Conservation (phyloP, 352 stramenopile species). For the Globisporangium carolinianum region DNA sequence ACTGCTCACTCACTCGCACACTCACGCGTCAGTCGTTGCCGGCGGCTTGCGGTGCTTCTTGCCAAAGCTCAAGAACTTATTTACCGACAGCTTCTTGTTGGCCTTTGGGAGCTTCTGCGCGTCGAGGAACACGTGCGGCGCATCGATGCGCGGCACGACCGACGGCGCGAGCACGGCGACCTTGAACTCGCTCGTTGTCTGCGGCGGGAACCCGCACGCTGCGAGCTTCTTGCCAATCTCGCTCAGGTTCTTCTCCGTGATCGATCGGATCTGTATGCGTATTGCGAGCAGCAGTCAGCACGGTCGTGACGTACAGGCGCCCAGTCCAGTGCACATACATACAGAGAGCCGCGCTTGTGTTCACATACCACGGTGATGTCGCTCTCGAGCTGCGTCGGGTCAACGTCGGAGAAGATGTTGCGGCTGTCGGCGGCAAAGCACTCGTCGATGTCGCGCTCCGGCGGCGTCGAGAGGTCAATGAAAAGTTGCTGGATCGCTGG, state of each 20-base stretch:
- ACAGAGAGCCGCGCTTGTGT: neutral
- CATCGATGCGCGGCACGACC: conserved; percentile 5
- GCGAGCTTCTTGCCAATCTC: conserved; percentile 66
- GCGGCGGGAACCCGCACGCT: conserved; percentile 25
- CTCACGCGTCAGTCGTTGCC: neutral
- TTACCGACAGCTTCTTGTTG: conserved; percentile 62
- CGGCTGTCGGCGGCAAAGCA: conserved; percentile 69
- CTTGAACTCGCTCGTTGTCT: conserved; percentile 51
- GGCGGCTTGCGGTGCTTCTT: conserved; percentile 41
- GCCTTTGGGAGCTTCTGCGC: conserved; percentile 38
- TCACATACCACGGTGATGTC: conserved; percentile 46
- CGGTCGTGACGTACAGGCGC: neutral
- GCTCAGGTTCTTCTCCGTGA: conserved; percentile 67
- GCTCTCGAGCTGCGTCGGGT: conserved; percentile 40
- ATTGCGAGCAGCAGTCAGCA: neutral
- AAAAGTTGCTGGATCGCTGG: conserved; percentile 74
- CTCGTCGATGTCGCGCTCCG: conserved; percentile 59
- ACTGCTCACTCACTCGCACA: neutral
- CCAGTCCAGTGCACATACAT: neutral
- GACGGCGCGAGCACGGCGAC: conserved; percentile 26
- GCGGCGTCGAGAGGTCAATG: conserved; percentile 54
- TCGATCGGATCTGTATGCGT: conserved; percentile 39
- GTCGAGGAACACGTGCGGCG: conserved; percentile 16
- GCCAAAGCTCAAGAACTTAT: conserved; percentile 71
- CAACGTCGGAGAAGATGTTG: conserved; percentile 64